Evolutionary conservation across 441 rosid genomes (phyloP).

Genomic region (Gossypium lobatum): DNA sequence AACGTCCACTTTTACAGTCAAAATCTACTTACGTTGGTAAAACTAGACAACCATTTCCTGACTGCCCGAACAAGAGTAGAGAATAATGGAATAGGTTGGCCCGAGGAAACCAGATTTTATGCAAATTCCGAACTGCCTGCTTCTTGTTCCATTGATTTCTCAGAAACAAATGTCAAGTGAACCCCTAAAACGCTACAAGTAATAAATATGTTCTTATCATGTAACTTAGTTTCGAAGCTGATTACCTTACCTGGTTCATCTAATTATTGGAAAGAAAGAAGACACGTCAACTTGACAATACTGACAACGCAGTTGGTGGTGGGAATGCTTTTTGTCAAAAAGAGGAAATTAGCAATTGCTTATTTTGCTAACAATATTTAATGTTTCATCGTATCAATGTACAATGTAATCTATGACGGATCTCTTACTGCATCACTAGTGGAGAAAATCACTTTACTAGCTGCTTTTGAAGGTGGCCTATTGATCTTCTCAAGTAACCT

Average conservation of each 20-base stretch:
- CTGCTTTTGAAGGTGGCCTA: slow-evolving; percentile 75
- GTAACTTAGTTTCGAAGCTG: background rate
- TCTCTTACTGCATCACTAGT: slow-evolving; percentile 37
- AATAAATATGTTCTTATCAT: background rate
- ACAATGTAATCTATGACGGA: slow-evolving; percentile 32
- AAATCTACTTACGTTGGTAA: background rate
- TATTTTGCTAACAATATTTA: slow-evolving; percentile 23
- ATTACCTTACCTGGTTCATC: slow-evolving; percentile 19
- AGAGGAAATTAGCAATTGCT: slow-evolving; percentile 27
- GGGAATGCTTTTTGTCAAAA: slow-evolving; percentile 16
- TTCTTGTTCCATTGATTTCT: background rate
- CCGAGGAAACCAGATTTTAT: too few relatives aligned
- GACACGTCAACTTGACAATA: slow-evolving; percentile 10
- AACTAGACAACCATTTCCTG: background rate
- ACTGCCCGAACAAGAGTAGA: background rate
- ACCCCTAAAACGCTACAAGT: background rate
- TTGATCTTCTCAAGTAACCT: slow-evolving; percentile 98
- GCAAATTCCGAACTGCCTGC: background rate
- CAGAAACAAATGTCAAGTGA: background rate
- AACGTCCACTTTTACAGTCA: background rate
- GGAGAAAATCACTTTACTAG: slow-evolving; percentile 35
- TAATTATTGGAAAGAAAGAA: slow-evolving; percentile 12
- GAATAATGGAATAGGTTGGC: background rate
- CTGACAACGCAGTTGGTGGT: background rate
- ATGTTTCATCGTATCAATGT: slow-evolving; percentile 23